Percentiles rank a stretch among this genome's conserved stretches.
Conservation (phyloP, 805 yeast genomes). For the Kodamaea nitidulidarum region DNA sequence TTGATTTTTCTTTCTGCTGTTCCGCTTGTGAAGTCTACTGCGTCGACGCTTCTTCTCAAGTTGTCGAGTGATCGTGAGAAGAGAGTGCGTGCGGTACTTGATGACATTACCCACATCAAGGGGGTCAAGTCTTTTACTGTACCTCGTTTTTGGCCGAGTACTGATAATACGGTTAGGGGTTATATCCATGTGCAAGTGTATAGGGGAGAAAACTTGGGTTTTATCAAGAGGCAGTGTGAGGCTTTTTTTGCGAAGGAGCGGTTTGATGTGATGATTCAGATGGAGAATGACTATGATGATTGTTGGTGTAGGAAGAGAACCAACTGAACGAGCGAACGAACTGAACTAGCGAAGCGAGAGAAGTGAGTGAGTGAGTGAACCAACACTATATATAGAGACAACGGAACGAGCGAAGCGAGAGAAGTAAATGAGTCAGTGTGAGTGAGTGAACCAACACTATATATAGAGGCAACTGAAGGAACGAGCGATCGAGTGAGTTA, state of each 20-base stretch:
- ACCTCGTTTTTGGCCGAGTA: slow-evolving; percentile 85
- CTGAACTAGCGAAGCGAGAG: no score
- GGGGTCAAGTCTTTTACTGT: slow-evolving; percentile 84
- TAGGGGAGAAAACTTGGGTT: slow-evolving; percentile 60
- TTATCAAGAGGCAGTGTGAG: slow-evolving; percentile 58
- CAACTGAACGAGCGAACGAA: no score
- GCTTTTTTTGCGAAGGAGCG: slow-evolving; percentile 46
- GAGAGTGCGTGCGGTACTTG: slow-evolving; percentile 57
- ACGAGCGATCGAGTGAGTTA: no score
- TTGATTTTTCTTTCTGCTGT: slow-evolving; percentile 77
- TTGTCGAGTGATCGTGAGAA: slow-evolving; percentile 58
- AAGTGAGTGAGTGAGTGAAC: no score
- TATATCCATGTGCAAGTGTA: slow-evolving; percentile 76
- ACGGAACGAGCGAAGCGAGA: no score
- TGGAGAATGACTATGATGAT: slow-evolving; percentile 57
- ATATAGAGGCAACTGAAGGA: no score
- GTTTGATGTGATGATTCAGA: slow-evolving; percentile 60
- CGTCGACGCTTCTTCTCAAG: slow-evolving; percentile 64
- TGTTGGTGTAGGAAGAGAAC: slow-evolving; percentile 74
- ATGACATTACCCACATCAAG: slow-evolving; percentile 62
- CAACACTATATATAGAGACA: no score
- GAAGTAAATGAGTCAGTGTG: no score
- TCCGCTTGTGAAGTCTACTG: slow-evolving; percentile 80
- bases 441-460: no score
- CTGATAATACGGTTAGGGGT: slow-evolving; percentile 41